Evolutionary conservation across 495 filamentous ascomycete genomes (phyloP), one percentile per base, ranked within the genome.

Genomic region (Penicillium silybi): DNA sequence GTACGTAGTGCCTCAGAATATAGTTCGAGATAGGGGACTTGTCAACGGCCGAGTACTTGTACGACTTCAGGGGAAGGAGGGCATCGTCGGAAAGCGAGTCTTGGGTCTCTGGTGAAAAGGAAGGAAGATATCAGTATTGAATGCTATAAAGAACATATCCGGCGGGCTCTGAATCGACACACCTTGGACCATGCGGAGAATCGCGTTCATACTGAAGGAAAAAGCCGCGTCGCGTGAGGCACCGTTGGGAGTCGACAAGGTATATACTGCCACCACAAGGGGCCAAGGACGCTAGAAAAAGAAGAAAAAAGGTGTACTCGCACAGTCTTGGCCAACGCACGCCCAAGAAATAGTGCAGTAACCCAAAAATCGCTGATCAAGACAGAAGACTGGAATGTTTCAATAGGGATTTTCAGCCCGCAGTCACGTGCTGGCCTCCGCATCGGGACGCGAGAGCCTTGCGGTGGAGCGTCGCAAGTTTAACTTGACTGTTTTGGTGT

Each of bases 41-140:
- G 77, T 98, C 93, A 63, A 98, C 92, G 64, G 85, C 86, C 60
- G 88, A 91, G 70, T 98, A 98, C 66, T 96, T 95, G 83, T 98
- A 98, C 22, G 83, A 84, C 69, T 92, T 93, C 56, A 98, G 84
- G 65, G 95, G 91, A 22, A 88, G 74, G 44, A 89, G 73, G 43
- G 83, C 80, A 52, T 89, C 83, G 44, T 89, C 85, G 8, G 85
- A 85, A 18, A 89, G 75, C 46, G 77, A 80, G 48, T 85, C 80
- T 61, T 80, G 77, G 62, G 74, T 76, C 69, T 74, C 77, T 71
- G 51, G 54, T 35, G 9, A 20, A 35, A 15, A 16, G 44, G 50
- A 49, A 44, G 48, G 11, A 41, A 34, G 35, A 18, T n/a, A 52
- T 70, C 44, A 68, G 65, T 52, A 43, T 17, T 25, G 10, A n/a